Conservation (phyloP, 1,139 yeast species). For the Taiozyma sp. region DNA sequence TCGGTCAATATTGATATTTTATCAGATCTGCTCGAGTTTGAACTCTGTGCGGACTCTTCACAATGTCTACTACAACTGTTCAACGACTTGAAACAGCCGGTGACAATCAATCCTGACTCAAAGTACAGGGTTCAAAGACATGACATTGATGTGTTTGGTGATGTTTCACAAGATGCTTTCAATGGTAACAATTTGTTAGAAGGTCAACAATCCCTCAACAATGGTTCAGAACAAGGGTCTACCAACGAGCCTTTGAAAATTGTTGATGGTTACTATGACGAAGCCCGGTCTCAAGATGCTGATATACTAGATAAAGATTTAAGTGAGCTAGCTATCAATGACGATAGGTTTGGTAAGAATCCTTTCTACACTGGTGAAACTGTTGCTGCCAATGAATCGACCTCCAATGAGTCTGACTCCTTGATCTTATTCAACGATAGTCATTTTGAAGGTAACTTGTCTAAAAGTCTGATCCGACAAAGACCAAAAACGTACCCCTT, state of each 20-base stretch:
- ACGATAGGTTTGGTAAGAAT: slow-evolving; percentile 9
- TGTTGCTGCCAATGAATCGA: background rate
- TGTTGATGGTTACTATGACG: slow-evolving; percentile 35
- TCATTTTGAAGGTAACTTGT: slow-evolving; percentile 36
- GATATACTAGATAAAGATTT: slow-evolving; percentile 31
- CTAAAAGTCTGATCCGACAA: background rate
- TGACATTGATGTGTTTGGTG: slow-evolving; percentile 44
- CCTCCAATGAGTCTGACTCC: slow-evolving; percentile 25
- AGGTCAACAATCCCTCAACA: background rate
- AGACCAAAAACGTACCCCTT: slow-evolving; percentile 8
- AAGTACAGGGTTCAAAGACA: slow-evolving; percentile 42
- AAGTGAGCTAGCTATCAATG: slow-evolving; percentile 23
- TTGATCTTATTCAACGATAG: slow-evolving; percentile 36
- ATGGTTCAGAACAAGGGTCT: background rate
- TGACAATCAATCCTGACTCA: slow-evolving; percentile 51
- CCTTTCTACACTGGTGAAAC: slow-evolving; percentile 11
- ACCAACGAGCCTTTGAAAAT: slow-evolving; percentile 23
- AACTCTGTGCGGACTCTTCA: slow-evolving; percentile 82
- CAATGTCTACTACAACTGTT: slow-evolving; percentile 64
- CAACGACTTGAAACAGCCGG: slow-evolving; percentile 69
- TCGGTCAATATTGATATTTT: slow-evolving; percentile 34
- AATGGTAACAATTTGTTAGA: slow-evolving; percentile 1
- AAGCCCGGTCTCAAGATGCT: slow-evolving; percentile 10
- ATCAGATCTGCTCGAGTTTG: slow-evolving; percentile 46
- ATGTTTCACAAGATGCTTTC: slow-evolving; percentile 39